Base-by-base conservation (phyloP, 176 grass and related monocot species). In the Rhynchospora breviuscula region DNA sequence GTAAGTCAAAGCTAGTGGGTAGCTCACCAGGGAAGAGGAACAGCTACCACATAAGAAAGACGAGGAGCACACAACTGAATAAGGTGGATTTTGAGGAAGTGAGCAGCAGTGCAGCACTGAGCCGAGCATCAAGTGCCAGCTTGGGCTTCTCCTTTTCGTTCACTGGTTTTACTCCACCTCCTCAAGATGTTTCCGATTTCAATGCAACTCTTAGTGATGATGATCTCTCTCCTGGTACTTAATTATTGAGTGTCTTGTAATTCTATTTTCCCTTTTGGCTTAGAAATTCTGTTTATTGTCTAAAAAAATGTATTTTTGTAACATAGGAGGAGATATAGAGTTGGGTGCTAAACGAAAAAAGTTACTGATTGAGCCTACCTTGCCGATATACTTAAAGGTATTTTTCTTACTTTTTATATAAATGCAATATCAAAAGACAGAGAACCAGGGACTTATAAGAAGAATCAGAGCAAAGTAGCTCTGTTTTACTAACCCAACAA, bases 61-160 rank as follows among this genome's bases (percentile, higher is more conserved):
- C 95, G 10, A 83, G 95, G 31, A 98, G 95, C 79, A 89, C 73
- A 48, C 95, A 98, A 87, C 90, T 94, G 33, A 93, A 84, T 67
- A 79, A 93, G 72, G 94, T 93, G 82, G 60, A 82, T 65, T 89
- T 94, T 40, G 95, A 98, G 54, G 92, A 94, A 45, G 87, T 98
- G 52, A 85, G 84, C 91, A 90, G 92, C 78, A 51, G 89, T 3
- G 85, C 92, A 12, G 95, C 92, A 52, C 90, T 97, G 79, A 97
- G 95, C 90, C 87, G 95, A 84, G 95, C 95, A 5, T 98, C 95
- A 78, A 98, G 95, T 85, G 95, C 95, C 67, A 94, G 95, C 90
- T 90, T 98, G 63, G 95, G 95, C 23, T 94, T 98, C 89, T 98
- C 95, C 79, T 91, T 98, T 65, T 92, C 95, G 56, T 98, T 98